phyloP scores from a whole-genome alignment of 257 asterid species.

The Solanum piurae region DNA sequence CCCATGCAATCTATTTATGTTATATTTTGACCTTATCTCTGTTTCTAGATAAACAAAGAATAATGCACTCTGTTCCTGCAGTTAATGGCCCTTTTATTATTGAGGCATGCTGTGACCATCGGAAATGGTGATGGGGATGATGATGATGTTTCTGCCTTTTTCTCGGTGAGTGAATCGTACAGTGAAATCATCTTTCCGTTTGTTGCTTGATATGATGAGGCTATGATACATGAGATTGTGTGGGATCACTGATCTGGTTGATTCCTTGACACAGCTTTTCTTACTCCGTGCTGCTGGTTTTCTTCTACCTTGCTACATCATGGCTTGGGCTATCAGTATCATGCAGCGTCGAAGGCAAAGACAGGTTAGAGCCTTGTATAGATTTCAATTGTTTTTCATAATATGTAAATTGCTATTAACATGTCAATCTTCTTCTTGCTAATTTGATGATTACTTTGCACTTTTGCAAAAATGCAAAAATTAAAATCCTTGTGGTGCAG shows the following conservation, averaged over 20 bases:
- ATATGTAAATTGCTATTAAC: background rate
- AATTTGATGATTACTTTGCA: background rate
- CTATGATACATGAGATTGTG: background rate
- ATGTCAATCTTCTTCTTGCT: background rate
- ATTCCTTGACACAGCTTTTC: slow-evolving; percentile 23
- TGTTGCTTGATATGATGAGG: background rate
- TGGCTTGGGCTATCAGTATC: slow-evolving; percentile 43
- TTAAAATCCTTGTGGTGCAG: background rate
- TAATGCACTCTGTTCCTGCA: background rate
- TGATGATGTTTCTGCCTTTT: slow-evolving; percentile 32
- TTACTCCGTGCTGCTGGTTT: slow-evolving; percentile 44
- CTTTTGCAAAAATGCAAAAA: background rate
- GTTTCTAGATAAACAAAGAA: background rate
- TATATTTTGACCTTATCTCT: background rate
- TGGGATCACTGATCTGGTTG: background rate
- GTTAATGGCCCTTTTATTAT: slow-evolving; percentile 42
- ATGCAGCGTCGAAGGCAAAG: slow-evolving; percentile 43
- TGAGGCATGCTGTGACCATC: slow-evolving; percentile 37
- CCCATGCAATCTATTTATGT: background rate
- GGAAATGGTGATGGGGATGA: slow-evolving; percentile 34
- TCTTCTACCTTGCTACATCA: slow-evolving; percentile 38
- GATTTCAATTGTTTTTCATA: background rate
- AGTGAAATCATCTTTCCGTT: background rate
- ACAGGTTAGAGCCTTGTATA: slow-evolving; percentile 23
- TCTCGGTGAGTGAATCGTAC: slow-evolving; percentile 24